phyloP scores from a whole-genome alignment of 495 filamentous ascomycete genomes.

The Pyronema domesticum region DNA sequence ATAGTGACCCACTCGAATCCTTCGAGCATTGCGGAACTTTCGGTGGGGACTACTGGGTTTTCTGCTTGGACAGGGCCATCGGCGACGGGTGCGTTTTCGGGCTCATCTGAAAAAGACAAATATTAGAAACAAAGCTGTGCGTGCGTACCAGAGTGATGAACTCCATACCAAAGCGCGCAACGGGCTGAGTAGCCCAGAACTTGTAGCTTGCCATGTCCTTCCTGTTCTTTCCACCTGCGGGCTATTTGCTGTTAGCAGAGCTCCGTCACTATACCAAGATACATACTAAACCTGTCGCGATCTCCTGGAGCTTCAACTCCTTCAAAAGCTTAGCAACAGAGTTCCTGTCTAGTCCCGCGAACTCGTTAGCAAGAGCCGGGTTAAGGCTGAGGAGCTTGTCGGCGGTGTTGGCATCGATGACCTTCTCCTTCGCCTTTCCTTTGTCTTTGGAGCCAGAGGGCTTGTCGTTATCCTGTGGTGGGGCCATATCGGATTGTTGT shows the following conservation, averaged over 20 bases:
- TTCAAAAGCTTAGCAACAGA: conserved; percentile 40
- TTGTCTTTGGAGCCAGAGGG: not conserved
- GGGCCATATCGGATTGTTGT: not conserved
- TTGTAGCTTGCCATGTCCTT: conserved; percentile 96
- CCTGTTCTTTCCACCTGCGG: conserved; percentile 58
- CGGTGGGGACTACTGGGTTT: conserved; percentile 53
- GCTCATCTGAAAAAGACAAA: conserved; percentile 12
- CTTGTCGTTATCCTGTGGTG: not conserved
- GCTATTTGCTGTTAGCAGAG: conserved; percentile 11
- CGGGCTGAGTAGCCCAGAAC: conserved; percentile 96
- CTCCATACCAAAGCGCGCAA: conserved; percentile 52
- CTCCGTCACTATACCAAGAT: not conserved
- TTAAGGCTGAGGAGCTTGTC: conserved; percentile 37
- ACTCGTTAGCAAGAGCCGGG: conserved; percentile 41
- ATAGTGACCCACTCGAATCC: conserved; percentile 90
- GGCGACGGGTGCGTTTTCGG: conserved; percentile 6
- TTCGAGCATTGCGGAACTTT: conserved; percentile 43
- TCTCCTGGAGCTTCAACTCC: conserved; percentile 54
- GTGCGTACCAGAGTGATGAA: not conserved
- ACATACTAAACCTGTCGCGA: conserved; percentile 56
- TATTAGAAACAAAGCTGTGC: conserved; percentile 1
- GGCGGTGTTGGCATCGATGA: not conserved
- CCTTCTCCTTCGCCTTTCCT: conserved; percentile 1
- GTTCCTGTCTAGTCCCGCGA: conserved; percentile 26
- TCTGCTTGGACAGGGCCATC: conserved; percentile 44